Evolutionary conservation across 2,329 filamentous ascomycete species (phyloP).

Genomic region (Cladosporium sp.): DNA sequence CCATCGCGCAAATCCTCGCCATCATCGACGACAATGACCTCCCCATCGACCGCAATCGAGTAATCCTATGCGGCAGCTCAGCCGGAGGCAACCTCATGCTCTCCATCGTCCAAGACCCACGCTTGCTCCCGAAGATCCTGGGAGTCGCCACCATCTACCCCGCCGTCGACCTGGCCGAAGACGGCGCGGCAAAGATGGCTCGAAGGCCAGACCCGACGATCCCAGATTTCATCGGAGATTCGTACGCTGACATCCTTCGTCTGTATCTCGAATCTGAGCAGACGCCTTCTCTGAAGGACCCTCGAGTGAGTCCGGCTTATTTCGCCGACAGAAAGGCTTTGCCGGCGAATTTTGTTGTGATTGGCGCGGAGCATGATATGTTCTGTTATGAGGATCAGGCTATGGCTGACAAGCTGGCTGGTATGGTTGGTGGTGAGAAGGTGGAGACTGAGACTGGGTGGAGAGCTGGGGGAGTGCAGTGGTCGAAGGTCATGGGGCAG

Average conservation of each 20-base stretch:
- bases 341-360: conserved; percentile 48
- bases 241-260: conserved; percentile 37
- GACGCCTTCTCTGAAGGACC: not conserved
- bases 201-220: conserved; percentile 15
- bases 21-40: conserved; percentile 49
- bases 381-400: conserved; percentile 45
- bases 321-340: conserved; percentile 32
- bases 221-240: conserved; percentile 20
- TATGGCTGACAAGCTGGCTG: conserved; percentile 38
- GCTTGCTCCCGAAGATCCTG: conserved; percentile 30
- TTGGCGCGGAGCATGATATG: conserved; percentile 52
- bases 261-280: not conserved
- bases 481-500: conserved; percentile 24
- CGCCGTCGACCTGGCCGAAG: conserved; percentile 27
- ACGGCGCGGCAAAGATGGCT: conserved; percentile 22
- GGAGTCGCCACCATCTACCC: conserved; percentile 52
- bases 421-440: conserved; percentile 23
- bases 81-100: conserved; percentile 56
- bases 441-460: conserved; percentile 26
- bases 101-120: conserved; percentile 44
- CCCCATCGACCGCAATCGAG: conserved; percentile 47
- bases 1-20: conserved; percentile 48
- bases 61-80: conserved; percentile 54
- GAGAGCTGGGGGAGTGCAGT: conserved; percentile 24
- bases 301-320: not conserved